These are phyloP conservation scores for Candida succiphila DNA, from an alignment of 805 yeast species.

Conservation along the genomic window DNA sequence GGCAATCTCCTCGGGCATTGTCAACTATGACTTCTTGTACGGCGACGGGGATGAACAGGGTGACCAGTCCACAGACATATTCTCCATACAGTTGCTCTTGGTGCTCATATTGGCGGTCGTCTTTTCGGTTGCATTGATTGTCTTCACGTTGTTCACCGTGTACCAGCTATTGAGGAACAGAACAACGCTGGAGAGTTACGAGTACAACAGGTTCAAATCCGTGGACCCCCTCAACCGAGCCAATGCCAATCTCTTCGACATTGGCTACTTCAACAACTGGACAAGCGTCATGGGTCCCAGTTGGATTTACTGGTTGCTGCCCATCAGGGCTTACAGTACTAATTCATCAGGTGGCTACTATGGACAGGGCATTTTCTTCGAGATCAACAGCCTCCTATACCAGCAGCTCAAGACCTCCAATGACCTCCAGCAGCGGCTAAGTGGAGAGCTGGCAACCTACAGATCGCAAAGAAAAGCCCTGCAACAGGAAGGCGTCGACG, in stretches of 20 bases:
- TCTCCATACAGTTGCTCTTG: slow-evolving; percentile 53
- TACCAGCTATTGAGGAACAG: slow-evolving; percentile 53
- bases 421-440: slow-evolving; percentile 33
- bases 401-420: slow-evolving; percentile 30
- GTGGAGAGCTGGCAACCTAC: slow-evolving; percentile 27
- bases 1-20: slow-evolving; percentile 26
- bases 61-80: slow-evolving; percentile 22
- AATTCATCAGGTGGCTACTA: slow-evolving; percentile 3
- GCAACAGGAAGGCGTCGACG: slow-evolving; percentile 13
- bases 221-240: slow-evolving; percentile 33
- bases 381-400: slow-evolving; percentile 32
- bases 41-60: slow-evolving; percentile 6
- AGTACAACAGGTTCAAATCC: slow-evolving; percentile 36
- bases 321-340: slow-evolving; percentile 20
- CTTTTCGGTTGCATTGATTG: slow-evolving; percentile 43
- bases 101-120: slow-evolving; percentile 44
- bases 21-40: slow-evolving; percentile 40
- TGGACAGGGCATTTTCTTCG: slow-evolving; percentile 43
- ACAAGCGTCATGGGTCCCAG: slow-evolving; percentile 59
- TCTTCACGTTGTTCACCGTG: slow-evolving; percentile 48
- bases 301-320: slow-evolving; percentile 65
- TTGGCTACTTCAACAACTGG: slow-evolving; percentile 63
- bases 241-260: slow-evolving; percentile 63
- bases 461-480: slow-evolving; percentile 13
- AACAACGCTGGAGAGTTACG: slow-evolving; percentile 78